A percentile compares a stretch with the other conserved stretches of the same genome.
phyloP scores from a whole-genome alignment of 2,329 filamentous ascomycete genomes.

The Neurospora sp. region DNA sequence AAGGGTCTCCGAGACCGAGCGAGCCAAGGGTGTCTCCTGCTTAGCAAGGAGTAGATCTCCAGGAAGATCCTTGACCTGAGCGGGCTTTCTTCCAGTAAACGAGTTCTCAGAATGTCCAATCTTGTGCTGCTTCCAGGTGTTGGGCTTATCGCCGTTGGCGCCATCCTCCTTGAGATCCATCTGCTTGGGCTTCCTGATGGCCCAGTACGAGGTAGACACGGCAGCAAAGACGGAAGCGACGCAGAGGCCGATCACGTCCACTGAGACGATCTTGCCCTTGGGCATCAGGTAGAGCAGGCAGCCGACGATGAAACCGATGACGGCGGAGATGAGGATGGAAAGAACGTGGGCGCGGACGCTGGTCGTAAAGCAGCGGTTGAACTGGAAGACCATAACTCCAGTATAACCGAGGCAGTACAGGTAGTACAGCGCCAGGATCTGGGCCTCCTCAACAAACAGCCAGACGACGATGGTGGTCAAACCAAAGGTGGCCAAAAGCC shows the following conservation, averaged over 20 bases:
- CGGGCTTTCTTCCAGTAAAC: background rate
- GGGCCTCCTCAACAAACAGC: constrained; percentile 22
- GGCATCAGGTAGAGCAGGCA: constrained; percentile 23
- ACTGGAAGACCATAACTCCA: constrained; percentile 28
- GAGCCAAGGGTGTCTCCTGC: constrained; percentile 10
- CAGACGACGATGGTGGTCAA: constrained; percentile 24
- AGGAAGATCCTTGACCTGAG: background rate
- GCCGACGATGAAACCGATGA: constrained; percentile 23
- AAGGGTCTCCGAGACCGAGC: constrained; percentile 16
- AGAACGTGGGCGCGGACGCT: constrained; percentile 24
- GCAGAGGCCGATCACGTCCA: constrained; percentile 24
- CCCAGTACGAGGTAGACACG: constrained; percentile 22
- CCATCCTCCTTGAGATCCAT: background rate
- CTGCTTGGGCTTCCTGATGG: constrained; percentile 19
- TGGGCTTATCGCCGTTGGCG: constrained; percentile 2
- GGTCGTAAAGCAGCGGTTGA: constrained; percentile 31
- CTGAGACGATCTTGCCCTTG: constrained; percentile 19
- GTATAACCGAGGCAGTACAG: constrained; percentile 27
- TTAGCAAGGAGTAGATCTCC: constrained; percentile 3
- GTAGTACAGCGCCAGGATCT: constrained; percentile 26
- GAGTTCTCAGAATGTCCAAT: background rate
- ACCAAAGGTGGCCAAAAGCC: constrained; percentile 24
- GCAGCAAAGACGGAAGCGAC: constrained; percentile 24
- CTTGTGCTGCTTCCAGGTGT: background rate
- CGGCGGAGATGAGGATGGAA: constrained; percentile 24